phyloP scores from a whole-genome alignment of 2,329 filamentous ascomycete species.

The Neoarthrinium moseri region DNA sequence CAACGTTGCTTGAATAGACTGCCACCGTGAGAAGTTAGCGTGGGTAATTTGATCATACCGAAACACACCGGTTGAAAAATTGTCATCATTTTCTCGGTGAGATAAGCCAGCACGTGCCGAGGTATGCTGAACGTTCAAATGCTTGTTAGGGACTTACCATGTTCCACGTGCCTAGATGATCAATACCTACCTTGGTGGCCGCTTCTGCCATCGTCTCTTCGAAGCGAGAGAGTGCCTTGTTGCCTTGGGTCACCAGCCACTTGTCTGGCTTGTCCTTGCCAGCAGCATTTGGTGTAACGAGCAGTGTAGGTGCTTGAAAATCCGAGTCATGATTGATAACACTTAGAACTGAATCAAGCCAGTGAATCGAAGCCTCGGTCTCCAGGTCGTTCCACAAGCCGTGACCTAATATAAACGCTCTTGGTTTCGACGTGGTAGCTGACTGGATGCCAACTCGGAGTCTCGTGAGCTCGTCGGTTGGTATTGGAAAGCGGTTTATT shows the following conservation, averaged over 20 bases:
- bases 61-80: too few species aligned
- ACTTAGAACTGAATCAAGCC: constrained; percentile 35
- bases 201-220: constrained; percentile 37
- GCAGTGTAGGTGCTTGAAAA: constrained; percentile 22
- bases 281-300: constrained; percentile 45
- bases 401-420: constrained; percentile 44
- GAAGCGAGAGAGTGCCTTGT: constrained; percentile 44
- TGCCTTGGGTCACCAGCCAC: constrained; percentile 44
- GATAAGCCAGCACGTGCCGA: too few species aligned
- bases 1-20: constrained; percentile 40
- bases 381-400: constrained; percentile 48
- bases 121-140: neutral
- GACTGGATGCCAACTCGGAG: constrained; percentile 33
- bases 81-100: too few species aligned
- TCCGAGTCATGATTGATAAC: constrained; percentile 22
- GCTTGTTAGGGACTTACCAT: constrained; percentile 32
- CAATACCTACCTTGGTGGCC: constrained; percentile 34
- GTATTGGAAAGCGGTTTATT: constrained; percentile 41
- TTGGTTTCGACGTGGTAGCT: constrained; percentile 25
- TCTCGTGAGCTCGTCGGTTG: constrained; percentile 35
- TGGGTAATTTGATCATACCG: too few species aligned
- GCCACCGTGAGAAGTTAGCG: neutral
- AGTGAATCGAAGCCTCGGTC: constrained; percentile 36
- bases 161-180: constrained; percentile 49
- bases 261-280: constrained; percentile 44